Evolutionary conservation across 805 yeast genomes (phyloP).

Genomic region (Metschnikowia reukaufii): DNA sequence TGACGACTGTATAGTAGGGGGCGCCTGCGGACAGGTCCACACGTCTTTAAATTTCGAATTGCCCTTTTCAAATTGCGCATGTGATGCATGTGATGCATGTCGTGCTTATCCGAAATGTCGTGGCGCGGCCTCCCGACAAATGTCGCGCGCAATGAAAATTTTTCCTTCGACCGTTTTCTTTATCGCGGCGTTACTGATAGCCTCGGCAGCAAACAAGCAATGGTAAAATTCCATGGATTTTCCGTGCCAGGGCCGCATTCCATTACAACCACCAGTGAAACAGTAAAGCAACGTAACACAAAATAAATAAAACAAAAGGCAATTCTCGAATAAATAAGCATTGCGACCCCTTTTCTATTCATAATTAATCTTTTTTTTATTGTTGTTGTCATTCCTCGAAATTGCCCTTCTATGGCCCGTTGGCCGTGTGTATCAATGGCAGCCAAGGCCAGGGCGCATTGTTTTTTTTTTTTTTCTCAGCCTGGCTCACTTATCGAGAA

Average conservation of each 20-base stretch:
- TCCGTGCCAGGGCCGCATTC: background rate
- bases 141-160: slow-evolving; percentile 9
- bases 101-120: slow-evolving; percentile 11
- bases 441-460: slow-evolving; percentile 1
- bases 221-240: background rate
- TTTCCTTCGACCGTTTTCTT: slow-evolving; percentile 11
- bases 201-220: background rate
- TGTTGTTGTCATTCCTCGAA: no score
- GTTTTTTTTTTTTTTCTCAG: background rate
- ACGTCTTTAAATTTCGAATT: background rate
- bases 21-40: background rate
- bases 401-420: no score
- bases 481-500: slow-evolving; percentile 11
- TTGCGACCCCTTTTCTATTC: no score
- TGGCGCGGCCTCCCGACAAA: background rate
- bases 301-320: background rate
- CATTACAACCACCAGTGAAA: background rate
- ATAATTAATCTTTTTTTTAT: no score
- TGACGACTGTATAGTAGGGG: background rate
- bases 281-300: background rate
- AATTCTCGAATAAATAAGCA: no score
- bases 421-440: background rate
- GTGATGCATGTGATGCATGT: background rate
- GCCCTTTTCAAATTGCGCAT: background rate
- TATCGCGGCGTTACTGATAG: slow-evolving; percentile 10